Evolutionary conservation across 2,329 filamentous ascomycete genomes (phyloP), one percentile per base, ranked within the genome.

Genomic region (Xylaria sp.): DNA sequence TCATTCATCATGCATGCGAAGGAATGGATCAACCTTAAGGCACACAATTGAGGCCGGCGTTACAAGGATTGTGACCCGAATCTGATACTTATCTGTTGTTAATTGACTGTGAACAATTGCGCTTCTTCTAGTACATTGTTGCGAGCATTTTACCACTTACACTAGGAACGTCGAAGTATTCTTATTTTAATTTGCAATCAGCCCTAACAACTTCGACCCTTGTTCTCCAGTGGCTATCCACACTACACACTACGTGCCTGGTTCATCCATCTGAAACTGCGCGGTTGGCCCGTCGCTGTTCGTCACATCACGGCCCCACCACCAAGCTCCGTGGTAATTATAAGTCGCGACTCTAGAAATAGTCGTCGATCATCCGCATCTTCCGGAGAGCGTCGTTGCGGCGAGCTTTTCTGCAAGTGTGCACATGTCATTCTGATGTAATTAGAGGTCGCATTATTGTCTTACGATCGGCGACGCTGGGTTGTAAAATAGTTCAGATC

Each of bases 181-280:
- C 34, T 37, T 46, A 4, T 5, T 48, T 8, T 37, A 37, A 37
- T 37, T 46, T 28, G 15, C 15, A 32, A 46, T 58, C 56, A 58
- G 56, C 56, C 56, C 56, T 58, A 48, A 58, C 15, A 34, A 34
- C 39, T 20, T n/a, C 39, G 28, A 58, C n/a, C 56, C 39, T 58
- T 46, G 39, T 34, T 58, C 39, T 37, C 55, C 7, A 18, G 37
- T 25, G 54, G 34, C 20, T 41, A 28, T 13, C 23, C 32, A 52
- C 23, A 28, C 10, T 54, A 15, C 8, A 28, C 39, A 44, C 18
- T 28, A 28, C 12, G 48, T 52, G 50, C 28, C n/a, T 55, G 18
- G 55, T 44, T 48, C 34, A 41, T 44, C 28, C 44, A 59, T 70
- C 65, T 72, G 70, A 70, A 70, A 68, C 70, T 28, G 52, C 51